Evolutionary conservation across 257 asterid species (phyloP), one percentile per base, ranked within the genome.

Genomic region (Coffea canephora): DNA sequence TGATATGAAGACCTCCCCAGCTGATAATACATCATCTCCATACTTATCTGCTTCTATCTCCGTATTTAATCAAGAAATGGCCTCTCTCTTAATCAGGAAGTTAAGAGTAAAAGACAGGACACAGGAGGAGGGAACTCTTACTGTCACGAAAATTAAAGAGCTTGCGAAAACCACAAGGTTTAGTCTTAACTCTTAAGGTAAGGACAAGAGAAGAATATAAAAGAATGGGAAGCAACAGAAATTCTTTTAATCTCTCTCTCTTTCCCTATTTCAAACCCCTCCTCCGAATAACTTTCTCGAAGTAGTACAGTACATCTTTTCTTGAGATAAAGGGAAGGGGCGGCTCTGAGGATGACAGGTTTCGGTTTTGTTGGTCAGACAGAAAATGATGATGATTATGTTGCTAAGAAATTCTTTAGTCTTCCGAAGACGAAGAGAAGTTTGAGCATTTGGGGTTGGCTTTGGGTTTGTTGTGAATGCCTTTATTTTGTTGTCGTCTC

Each of bases 11-110:
- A 76, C 85, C 88, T 88, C 21, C 90, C 90, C 77, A 91, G 84
- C 88, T 92, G 93, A 76, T 90, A 91, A 83, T 86, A 88, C 89
- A 88, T 75, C 89, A 89, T 92, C 84, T 92, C 96, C 93, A 92
- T 88, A 73, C 5, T 71, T 5, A 19, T 50, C 73, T 76, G 6
- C 82, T 54, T 70, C 71, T 36, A 36, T 19, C 16, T n/a, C 68
- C 25, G 16, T 25, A 64, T 15, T 66, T 21, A 43, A 55, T 69
- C 77, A 78, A 78, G 36, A 70, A 57, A 70, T 6, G 46, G 49
- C 55, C 61, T 81, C 57, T 71, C 69, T 80, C 68, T 83, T 55
- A 39, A 34, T 68, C 80, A 50, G 65, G 52, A 68, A 86, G 74
- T 82, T 50, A 77, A 81, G 71, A 70, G 81, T 59, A 76, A 81